phyloP scores from a whole-genome alignment of 2,329 filamentous ascomycete species.

The Penicillium occitanis region DNA sequence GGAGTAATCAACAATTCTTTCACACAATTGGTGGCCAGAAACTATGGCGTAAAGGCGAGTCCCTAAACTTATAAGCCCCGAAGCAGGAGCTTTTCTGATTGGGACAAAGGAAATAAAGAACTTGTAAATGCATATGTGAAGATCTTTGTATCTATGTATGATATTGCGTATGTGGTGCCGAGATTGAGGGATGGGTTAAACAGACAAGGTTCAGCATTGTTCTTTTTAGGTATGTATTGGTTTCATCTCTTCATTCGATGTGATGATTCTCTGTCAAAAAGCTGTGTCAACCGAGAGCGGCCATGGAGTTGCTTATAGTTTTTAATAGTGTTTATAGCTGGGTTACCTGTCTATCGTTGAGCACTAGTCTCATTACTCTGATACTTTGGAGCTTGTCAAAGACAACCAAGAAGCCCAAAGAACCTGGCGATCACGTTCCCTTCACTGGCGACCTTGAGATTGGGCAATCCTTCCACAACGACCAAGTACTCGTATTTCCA shows the following conservation, averaged over 20 bases:
- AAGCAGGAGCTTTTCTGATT: neutral
- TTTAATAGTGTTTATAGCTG: neutral
- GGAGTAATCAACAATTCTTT: neutral
- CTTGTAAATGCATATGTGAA: neutral
- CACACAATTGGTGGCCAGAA: neutral
- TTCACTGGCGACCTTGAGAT: neutral
- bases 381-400: neutral
- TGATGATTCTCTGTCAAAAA: neutral
- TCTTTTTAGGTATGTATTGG: neutral
- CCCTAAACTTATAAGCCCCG: neutral
- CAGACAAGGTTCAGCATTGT: neutral
- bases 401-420: no score
- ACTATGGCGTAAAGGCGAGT: neutral
- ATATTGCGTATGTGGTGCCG: neutral
- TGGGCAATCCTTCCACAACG: neutral
- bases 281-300: neutral
- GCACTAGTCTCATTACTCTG: neutral
- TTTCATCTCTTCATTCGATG: neutral
- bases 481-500: neutral
- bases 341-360: neutral
- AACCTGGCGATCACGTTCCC: neutral
- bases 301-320: neutral
- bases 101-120: neutral
- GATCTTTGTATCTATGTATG: neutral
- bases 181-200: neutral